Base-by-base conservation (phyloP, 2,329 filamentous ascomycete genomes). In the Paracorniculantispora psalliotae region DNA sequence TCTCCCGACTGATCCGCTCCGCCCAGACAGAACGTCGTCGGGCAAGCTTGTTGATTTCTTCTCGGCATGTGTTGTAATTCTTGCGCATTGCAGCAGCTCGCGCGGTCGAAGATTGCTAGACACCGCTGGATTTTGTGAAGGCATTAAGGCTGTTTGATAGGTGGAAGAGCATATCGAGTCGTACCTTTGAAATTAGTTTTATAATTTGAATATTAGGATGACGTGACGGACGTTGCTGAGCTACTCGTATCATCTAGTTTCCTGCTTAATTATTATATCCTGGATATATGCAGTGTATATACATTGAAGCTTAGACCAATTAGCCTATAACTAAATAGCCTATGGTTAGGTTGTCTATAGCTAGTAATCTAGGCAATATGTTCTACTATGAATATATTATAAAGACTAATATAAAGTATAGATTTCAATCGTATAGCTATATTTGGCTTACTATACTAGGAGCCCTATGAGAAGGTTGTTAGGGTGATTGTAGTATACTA, bases 231-330 rank as follows among this genome's bases (percentile, higher is more conserved):
- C 9, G 15, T 37, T 21, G 51, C 54, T 17, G 19, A 48, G n/a
- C 59, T 57, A 26, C 25, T 59, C 25, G 46, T 61, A n/a, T 48
- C 60, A 15, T 61, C 57, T 15, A 56, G 49, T 41, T 51, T 61
- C 26, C 39, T 61, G n/a, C 47, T 61, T 21, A 53, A 61, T 39
- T 57, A 61, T 26, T 61, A 61, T 46, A 44, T 48, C 10, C 60
- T 57, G 6, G 60, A 44, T 33, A 55, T 56, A 33, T 57, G 59
- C 46, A 17, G 60, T 61, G 57, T 23, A 39, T 37, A 23, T 25
- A 53, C 7, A 17, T 47, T 26, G 37, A 44, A 26, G 13, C 19
- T 44, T 43, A 6, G 30, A 33, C 30, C 30, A 33, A 33, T 6
- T 12, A 33, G 30, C 12, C 30, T 33, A 33, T 12, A 12, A 33